Evolutionary conservation across 768 basidiomycete species (phyloP).

Genomic region (Amanita muscaria): DNA sequence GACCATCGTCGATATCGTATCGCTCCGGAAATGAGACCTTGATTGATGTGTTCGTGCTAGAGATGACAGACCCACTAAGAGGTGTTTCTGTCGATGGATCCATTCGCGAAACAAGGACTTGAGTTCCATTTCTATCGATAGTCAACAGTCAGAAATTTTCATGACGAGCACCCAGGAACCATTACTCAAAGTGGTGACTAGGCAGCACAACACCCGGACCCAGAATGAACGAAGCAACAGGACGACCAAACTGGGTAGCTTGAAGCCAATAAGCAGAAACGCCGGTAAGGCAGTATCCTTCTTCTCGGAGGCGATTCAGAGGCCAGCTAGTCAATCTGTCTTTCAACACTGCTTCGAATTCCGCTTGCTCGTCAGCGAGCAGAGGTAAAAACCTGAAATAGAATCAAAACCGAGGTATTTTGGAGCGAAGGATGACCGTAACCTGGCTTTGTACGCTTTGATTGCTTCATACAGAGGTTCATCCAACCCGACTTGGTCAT

Average conservation of each 20-base stretch:
- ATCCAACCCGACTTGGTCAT: conserved; percentile 22
- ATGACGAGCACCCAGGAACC: neutral
- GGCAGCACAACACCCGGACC: conserved; percentile 58
- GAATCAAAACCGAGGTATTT: conserved; percentile 1
- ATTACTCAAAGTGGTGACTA: conserved; percentile 65
- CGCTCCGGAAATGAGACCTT: conserved; percentile 48
- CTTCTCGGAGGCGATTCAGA: conserved; percentile 45
- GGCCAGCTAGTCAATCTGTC: conserved; percentile 66
- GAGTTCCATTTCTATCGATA: conserved; percentile 55
- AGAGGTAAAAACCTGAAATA: conserved; percentile 32
- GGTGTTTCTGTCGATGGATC: conserved; percentile 54
- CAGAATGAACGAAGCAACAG: conserved; percentile 54
- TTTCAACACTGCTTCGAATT: conserved; percentile 49
- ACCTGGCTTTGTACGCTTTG: conserved; percentile 48
- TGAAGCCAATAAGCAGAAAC: conserved; percentile 64
- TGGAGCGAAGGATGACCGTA: conserved; percentile 11
- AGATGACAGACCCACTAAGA: conserved; percentile 46
- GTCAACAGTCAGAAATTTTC: conserved; percentile 3
- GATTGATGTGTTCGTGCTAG: conserved; percentile 41
- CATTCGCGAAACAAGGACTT: conserved; percentile 52
- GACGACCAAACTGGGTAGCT: conserved; percentile 52
- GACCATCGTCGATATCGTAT: conserved; percentile 34
- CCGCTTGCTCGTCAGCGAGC: conserved; percentile 45
- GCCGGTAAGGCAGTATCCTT: conserved; percentile 65
- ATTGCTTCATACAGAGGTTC: conserved; percentile 43